Evolutionary conservation across 1,284 basidiomycete genomes (phyloP).

Genomic region (Blastosporella zonata): DNA sequence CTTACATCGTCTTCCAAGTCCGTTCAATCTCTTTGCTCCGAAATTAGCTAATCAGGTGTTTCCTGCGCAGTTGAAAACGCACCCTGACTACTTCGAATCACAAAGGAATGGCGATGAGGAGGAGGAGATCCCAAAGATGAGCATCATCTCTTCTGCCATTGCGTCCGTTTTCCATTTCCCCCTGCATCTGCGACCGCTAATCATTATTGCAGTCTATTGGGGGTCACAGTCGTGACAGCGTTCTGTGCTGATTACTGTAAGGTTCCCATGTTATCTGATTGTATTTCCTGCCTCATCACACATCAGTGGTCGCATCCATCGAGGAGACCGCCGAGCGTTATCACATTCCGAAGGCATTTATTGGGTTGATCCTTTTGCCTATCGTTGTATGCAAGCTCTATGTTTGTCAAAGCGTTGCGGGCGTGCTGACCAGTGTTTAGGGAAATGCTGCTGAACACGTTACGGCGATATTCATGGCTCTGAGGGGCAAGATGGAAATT

Average conservation of each 20-base stretch:
- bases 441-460: constrained; percentile 80
- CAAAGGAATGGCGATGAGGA: constrained; percentile 25
- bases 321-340: constrained; percentile 84
- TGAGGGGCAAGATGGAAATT: constrained; percentile 84
- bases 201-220: constrained; percentile 44
- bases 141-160: constrained; percentile 19
- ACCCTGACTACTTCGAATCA: constrained; percentile 40
- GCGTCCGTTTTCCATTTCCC: constrained; percentile 37
- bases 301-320: constrained; percentile 80
- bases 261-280: constrained; percentile 25
- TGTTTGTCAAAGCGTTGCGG: neutral
- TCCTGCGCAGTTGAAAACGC: constrained; percentile 48
- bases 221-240: constrained; percentile 76
- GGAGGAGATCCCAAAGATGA: constrained; percentile 34
- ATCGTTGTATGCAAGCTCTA: constrained; percentile 62
- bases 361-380: constrained; percentile 72
- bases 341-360: constrained; percentile 80
- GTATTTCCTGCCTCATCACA: too few relatives aligned
- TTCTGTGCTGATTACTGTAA: constrained; percentile 82
- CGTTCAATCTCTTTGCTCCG: constrained; percentile 14
- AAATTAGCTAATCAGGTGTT: neutral
- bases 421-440: constrained; percentile 28
- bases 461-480: constrained; percentile 88
- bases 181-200: neutral
- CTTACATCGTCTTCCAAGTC: constrained; percentile 79